Evolutionary conservation across 257 asterid species (phyloP), one percentile per base, ranked within the genome.

Genomic region (Cynanchum wilfordii): DNA sequence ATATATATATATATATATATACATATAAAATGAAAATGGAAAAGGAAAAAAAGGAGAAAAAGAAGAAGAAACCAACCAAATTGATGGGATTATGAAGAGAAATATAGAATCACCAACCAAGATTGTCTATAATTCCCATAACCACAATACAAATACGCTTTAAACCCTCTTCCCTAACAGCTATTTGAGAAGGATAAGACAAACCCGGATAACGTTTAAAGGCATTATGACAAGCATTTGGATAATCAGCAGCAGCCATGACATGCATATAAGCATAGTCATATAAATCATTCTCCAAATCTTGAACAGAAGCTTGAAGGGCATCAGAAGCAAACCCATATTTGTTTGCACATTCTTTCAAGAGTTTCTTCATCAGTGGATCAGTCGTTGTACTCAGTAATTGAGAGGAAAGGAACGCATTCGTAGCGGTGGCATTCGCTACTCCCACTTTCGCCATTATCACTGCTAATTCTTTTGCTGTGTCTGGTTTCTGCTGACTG

Each of bases 261-360:
- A 89, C 96, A 56, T 90, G 87, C 89, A 93, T 67, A 80, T 87
- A 93, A 7, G 97, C 98, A 60, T 86, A 90, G n/a, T 91, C 98
- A 75, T 84, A 89, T 47, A 77, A 12, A n/a, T 93, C 90, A 0
- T 47, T 68, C 42, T 78, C 75, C 91, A 93, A 63, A 82, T 87
- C 93, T 58, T 78, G 86, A 15, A 83, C 70, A 1, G 96, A 81
- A 54, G 81, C 78, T n/a, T 73, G 80, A 1, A 93, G 91, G 2
- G 98, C 86, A 27, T 85, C 89, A 4, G 71, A 73, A 0, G 98
- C 97, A n/a, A 77, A 84, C 0, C 77, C 82, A 50, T 93, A 93
- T 84, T 83, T 87, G 0, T 87, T 85, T 0, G 87, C 89, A 44
- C 98, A 93, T 64, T 90, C 96, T 71, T 77, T 84, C 57, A 87